Percentiles rank a stretch among this genome's conserved stretches.
These are phyloP conservation scores for Collybia sp. DNA, from an alignment of 768 basidiomycete genomes.

Conservation along the genomic window DNA sequence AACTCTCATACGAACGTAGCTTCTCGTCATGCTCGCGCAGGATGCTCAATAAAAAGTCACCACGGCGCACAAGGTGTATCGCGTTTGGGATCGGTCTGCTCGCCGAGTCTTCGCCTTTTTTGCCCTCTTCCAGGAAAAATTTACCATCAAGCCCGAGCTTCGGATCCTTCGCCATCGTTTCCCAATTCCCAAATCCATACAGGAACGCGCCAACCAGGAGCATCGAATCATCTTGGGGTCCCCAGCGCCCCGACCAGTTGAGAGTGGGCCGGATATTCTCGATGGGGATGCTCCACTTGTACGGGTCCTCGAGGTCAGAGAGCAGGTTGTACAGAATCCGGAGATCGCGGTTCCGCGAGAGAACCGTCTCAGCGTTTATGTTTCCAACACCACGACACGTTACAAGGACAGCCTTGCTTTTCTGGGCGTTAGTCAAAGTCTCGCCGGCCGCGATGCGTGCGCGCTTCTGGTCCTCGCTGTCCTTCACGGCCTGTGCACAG, in stretches of 20 bases:
- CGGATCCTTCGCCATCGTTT: slow-evolving; percentile 86
- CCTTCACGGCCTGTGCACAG: slow-evolving; percentile 78
- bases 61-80: slow-evolving; percentile 95
- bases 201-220: slow-evolving; percentile 89
- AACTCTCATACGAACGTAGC: slow-evolving; percentile 82
- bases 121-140: slow-evolving; percentile 97
- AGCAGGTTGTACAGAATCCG: slow-evolving; percentile 83
- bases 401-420: slow-evolving; percentile 95
- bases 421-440: slow-evolving; percentile 86
- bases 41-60: slow-evolving; percentile 86
- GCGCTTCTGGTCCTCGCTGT: slow-evolving; percentile 79
- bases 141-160: slow-evolving; percentile 83
- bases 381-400: slow-evolving; percentile 85
- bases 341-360: slow-evolving; percentile 85
- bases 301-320: slow-evolving; percentile 63
- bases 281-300: slow-evolving; percentile 84
- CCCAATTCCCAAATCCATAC: slow-evolving; percentile 97
- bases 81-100: slow-evolving; percentile 93
- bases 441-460: slow-evolving; percentile 76
- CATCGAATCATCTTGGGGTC: slow-evolving; percentile 88
- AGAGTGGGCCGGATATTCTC: slow-evolving; percentile 92
- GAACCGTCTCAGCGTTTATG: slow-evolving; percentile 97
- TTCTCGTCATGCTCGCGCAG: slow-evolving; percentile 89
- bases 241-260: slow-evolving; percentile 97
- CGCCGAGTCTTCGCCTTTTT: slow-evolving; percentile 84